Evolutionary conservation across 2,329 filamentous ascomycete species (phyloP).

Genomic region (Fusarium algeriense): DNA sequence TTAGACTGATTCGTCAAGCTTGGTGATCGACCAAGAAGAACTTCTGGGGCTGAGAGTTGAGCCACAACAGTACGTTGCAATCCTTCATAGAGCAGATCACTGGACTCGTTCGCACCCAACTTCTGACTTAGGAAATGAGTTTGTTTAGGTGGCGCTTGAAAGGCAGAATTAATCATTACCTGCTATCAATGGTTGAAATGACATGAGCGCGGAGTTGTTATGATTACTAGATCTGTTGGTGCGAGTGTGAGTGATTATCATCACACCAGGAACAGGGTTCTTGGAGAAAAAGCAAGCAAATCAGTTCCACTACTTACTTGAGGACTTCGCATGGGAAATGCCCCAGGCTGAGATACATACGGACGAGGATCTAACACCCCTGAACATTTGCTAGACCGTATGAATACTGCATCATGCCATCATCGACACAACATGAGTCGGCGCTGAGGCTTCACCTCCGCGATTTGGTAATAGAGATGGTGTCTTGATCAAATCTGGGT

Average conservation of each 20-base stretch:
- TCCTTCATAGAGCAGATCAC: neutral
- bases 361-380: constrained; percentile 7
- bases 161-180: neutral
- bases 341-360: constrained; percentile 3
- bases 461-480: neutral
- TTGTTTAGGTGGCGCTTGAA: neutral
- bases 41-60: neutral
- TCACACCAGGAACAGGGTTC: constrained; percentile 26
- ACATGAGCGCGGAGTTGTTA: neutral
- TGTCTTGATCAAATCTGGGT: neutral
- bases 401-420: neutral
- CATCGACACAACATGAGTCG: neutral
- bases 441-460: neutral
- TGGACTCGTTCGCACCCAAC: neutral
- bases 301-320: constrained; percentile 14
- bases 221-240: neutral
- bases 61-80: neutral
- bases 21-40: neutral
- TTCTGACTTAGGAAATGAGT: neutral
- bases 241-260: constrained; percentile 9
- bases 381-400: neutral
- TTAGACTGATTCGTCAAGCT: constrained; percentile 1
- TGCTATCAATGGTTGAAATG: neutral
- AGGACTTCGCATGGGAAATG: constrained; percentile 8
- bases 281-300: constrained; percentile 25